phyloP scores from a whole-genome alignment of 2,329 filamentous ascomycete species.

The Clonostachys sp. region DNA sequence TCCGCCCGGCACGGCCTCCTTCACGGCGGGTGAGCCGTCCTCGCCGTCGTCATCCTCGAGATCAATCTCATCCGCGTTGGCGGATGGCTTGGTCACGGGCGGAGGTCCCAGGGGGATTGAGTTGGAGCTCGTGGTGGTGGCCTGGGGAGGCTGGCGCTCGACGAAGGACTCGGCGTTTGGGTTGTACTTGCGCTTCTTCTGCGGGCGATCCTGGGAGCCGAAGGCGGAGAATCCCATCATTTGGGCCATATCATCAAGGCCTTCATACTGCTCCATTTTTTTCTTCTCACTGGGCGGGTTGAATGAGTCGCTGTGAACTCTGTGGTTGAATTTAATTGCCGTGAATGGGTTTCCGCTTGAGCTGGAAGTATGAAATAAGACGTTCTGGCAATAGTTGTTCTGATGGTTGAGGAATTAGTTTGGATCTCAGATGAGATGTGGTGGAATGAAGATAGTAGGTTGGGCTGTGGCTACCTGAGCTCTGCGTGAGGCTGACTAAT shows the following conservation, averaged over 20 bases:
- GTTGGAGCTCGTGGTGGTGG: constrained; percentile 28
- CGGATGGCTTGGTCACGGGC: constrained; percentile 1
- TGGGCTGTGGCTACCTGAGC: no score
- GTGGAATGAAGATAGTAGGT: no score
- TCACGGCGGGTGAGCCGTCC: background rate
- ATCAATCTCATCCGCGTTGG: constrained; percentile 40
- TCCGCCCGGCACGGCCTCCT: background rate
- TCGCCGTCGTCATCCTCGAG: constrained; percentile 19
- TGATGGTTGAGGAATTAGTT: no score
- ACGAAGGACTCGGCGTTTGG: constrained; percentile 38
- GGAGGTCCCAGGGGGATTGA: constrained; percentile 26
- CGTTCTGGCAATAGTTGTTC: no score
- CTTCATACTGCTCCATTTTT: constrained; percentile 11
- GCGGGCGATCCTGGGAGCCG: constrained; percentile 45
- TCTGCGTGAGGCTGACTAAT: no score
- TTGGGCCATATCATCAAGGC: constrained; percentile 55
- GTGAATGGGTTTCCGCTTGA: no score
- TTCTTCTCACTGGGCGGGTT: background rate
- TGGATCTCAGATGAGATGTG: no score
- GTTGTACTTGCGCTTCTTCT: constrained; percentile 66
- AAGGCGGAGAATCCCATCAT: constrained; percentile 74
- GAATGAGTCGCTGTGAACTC: no score
- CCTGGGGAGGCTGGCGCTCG: constrained; percentile 12
- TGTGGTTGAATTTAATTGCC: no score
- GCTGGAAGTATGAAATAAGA: no score